phyloP scores from a whole-genome alignment of 1,139 yeast species.

The Hyphopichia pseudoburtonii region DNA sequence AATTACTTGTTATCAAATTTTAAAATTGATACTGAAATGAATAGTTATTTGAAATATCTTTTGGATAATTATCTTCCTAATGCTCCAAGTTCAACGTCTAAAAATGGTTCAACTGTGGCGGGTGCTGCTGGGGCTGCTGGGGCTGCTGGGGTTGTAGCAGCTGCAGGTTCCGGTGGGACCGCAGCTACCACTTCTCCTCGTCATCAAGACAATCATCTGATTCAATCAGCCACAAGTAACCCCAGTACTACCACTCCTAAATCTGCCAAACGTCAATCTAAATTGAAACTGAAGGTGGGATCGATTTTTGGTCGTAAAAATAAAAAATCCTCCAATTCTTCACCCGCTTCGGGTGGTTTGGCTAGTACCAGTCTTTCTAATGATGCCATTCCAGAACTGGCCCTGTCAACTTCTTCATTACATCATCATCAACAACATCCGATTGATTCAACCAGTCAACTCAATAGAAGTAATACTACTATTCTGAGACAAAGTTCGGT shows the following conservation, averaged over 20 bases:
- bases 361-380: conserved; percentile 9
- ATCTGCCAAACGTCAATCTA: conserved; percentile 28
- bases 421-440: conserved; percentile 5
- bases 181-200: not conserved
- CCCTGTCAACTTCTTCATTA: conserved; percentile 18
- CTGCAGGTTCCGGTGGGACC: too few relatives aligned
- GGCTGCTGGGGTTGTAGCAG: too few relatives aligned
- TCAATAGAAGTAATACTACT: conserved; percentile 12
- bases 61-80: conserved; percentile 22
- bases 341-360: conserved; percentile 4
- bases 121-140: too few relatives aligned
- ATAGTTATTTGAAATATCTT: conserved; percentile 35
- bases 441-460: not conserved
- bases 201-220: conserved; percentile 5
- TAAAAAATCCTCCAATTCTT: conserved; percentile 27
- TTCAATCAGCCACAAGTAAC: conserved; percentile 4
- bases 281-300: conserved; percentile 76
- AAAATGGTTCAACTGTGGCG: not conserved
- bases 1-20: conserved; percentile 56
- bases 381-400: conserved; percentile 34
- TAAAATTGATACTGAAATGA: conserved; percentile 41
- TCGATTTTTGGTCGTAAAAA: conserved; percentile 74
- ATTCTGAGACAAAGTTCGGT: conserved; percentile 9
- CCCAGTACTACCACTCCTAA: conserved; percentile 3
- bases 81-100: conserved; percentile 6